Percentiles rank a stretch among this genome's conserved stretches.
Evolutionary conservation across 768 basidiomycete genomes (phyloP).

Genomic region (Mycena amicta): DNA sequence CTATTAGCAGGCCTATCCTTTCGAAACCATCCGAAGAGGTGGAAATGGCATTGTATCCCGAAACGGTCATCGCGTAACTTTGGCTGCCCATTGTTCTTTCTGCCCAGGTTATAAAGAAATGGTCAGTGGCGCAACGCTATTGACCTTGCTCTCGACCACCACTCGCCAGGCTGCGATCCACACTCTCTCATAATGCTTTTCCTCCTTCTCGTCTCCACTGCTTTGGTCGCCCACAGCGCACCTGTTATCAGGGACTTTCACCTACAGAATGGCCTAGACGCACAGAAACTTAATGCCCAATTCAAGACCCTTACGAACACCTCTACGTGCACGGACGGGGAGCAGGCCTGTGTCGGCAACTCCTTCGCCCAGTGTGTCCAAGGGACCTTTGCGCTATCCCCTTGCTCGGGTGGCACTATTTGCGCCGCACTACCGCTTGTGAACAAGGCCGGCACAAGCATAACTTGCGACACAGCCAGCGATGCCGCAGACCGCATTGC

Average conservation of each 20-base stretch:
- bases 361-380: conserved; percentile 53
- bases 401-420: conserved; percentile 31
- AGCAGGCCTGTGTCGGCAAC: conserved; percentile 45
- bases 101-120: too few relatives aligned
- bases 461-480: conserved; percentile 40
- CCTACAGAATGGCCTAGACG: conserved; percentile 40
- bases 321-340: conserved; percentile 45
- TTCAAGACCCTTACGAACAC: conserved; percentile 40
- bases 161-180: not conserved
- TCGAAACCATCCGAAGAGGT: too few relatives aligned
- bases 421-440: conserved; percentile 49
- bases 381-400: conserved; percentile 37
- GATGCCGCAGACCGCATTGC: conserved; percentile 41
- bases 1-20: too few relatives aligned
- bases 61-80: too few relatives aligned
- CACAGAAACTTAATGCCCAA: conserved; percentile 41
- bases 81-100: not conserved
- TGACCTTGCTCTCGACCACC: too few relatives aligned
- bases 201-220: not conserved
- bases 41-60: too few relatives aligned
- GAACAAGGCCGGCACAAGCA: conserved; percentile 43
- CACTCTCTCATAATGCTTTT: not conserved
- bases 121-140: too few relatives aligned
- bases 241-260: conserved; percentile 32
- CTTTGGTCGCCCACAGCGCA: not conserved